Percentiles rank a stretch among this genome's conserved stretches.
phyloP scores from a whole-genome alignment of 805 yeast genomes.

The Hanseniaspora clermontiae region DNA sequence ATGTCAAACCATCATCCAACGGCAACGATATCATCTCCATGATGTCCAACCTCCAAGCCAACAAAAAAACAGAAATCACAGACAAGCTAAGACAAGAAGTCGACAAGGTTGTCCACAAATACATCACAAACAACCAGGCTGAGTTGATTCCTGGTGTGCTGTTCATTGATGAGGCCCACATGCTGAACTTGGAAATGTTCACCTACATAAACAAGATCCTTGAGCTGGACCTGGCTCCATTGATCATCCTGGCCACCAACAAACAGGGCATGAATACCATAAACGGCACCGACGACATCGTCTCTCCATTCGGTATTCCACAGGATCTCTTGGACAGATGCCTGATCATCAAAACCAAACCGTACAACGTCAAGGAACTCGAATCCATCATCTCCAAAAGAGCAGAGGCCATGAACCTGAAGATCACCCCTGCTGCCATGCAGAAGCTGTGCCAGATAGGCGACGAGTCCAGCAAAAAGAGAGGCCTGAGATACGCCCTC shows the following conservation, averaged over 20 bases:
- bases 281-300: slow-evolving; percentile 75
- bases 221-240: slow-evolving; percentile 83
- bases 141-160: slow-evolving; percentile 95
- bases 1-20: slow-evolving; percentile 79
- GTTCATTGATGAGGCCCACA: slow-evolving; percentile 95
- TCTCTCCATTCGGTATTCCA: slow-evolving; percentile 93
- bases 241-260: slow-evolving; percentile 90
- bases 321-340: slow-evolving; percentile 86
- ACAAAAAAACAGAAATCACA: slow-evolving; percentile 91
- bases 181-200: slow-evolving; percentile 95
- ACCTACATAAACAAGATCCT: slow-evolving; percentile 88
- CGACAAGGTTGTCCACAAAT: slow-evolving; percentile 87
- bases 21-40: slow-evolving; percentile 91
- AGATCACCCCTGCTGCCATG: slow-evolving; percentile 55
- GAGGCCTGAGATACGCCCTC: slow-evolving; percentile 65
- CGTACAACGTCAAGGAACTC: slow-evolving; percentile 77
- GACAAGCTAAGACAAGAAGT: slow-evolving; percentile 90
- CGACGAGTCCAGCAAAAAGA: slow-evolving; percentile 41
- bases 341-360: slow-evolving; percentile 80
- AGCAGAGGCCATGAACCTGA: slow-evolving; percentile 62
- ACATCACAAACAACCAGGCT: slow-evolving; percentile 96
- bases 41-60: slow-evolving; percentile 95
- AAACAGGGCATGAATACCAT: slow-evolving; percentile 79
- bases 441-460: slow-evolving; percentile 66
- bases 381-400: slow-evolving; percentile 70